Conservation (phyloP, 208 protist genomes). For the Acanthamoeba divionensis region DNA sequence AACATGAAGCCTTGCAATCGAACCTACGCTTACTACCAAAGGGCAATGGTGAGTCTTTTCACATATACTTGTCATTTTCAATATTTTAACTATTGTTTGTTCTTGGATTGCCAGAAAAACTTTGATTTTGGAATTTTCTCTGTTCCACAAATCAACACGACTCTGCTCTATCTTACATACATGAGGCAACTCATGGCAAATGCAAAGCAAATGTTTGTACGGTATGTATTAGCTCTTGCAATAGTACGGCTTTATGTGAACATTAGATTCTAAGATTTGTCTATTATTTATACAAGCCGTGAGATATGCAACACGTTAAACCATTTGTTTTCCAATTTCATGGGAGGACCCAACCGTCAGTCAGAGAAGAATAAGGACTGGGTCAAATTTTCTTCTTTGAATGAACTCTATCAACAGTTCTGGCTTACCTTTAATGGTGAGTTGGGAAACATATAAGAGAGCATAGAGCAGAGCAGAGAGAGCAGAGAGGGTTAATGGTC, state of each 20-base stretch:
- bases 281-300: not conserved
- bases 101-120: not conserved
- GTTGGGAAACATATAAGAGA: no score
- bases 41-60: not conserved
- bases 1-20: not conserved
- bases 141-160: slow-evolving; percentile 12
- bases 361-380: no score
- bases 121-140: not conserved
- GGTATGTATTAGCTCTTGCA: not conserved
- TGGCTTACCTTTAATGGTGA: not conserved
- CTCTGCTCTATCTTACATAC: slow-evolving; percentile 15
- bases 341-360: not conserved
- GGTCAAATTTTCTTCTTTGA: not conserved
- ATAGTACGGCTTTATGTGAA: not conserved
- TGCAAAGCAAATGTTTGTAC: not conserved
- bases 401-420: not conserved
- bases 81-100: not conserved
- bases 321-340: not conserved
- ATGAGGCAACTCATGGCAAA: not conserved
- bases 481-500: not conserved
- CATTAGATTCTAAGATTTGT: not conserved
- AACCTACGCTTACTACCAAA: not conserved
- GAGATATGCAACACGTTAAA: slow-evolving; percentile 17
- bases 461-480: not conserved
- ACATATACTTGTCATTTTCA: not conserved